Conservation (phyloP, 208 protist species). For the Wallacemonas sp. region DNA sequence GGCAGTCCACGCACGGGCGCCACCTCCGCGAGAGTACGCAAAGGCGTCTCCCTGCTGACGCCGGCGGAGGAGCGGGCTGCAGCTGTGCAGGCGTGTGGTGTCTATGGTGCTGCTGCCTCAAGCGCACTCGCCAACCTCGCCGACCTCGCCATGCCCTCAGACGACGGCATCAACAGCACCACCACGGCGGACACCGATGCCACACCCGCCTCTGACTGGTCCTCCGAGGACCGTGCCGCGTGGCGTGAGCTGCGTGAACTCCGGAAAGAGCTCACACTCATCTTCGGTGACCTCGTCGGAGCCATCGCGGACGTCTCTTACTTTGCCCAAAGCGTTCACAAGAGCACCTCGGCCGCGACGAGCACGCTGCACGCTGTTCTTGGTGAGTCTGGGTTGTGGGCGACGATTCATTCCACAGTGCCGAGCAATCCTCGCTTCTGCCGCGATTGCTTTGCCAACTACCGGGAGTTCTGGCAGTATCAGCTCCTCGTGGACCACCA, state of each 20-base stretch:
- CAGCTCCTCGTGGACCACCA: constrained; percentile 73
- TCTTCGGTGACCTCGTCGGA: constrained; percentile 62
- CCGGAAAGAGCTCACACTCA: background rate
- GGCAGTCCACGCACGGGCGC: background rate
- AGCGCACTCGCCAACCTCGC: constrained; percentile 7
- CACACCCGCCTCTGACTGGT: too few species aligned
- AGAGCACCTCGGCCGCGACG: background rate
- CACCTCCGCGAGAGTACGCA: background rate
- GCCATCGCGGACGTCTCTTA: constrained; percentile 68
- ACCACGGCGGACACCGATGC: too few species aligned
- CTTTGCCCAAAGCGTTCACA: constrained; percentile 30
- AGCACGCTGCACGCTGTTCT: background rate
- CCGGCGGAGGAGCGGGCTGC: background rate
- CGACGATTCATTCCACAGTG: constrained; percentile 42
- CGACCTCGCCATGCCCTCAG: background rate
- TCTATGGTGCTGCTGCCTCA: background rate
- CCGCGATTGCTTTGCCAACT: constrained; percentile 45
- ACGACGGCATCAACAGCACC: background rate
- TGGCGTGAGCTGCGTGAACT: constrained; percentile 1
- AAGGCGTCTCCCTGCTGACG: background rate
- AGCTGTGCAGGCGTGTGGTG: background rate
- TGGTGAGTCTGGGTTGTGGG: constrained; percentile 35
- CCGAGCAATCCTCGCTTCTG: constrained; percentile 60
- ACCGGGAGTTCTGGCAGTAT: constrained; percentile 78
- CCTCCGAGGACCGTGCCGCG: background rate